Evolutionary conservation across 495 filamentous ascomycete species (phyloP).

Genomic region (Pseudevernia furfuracea): DNA sequence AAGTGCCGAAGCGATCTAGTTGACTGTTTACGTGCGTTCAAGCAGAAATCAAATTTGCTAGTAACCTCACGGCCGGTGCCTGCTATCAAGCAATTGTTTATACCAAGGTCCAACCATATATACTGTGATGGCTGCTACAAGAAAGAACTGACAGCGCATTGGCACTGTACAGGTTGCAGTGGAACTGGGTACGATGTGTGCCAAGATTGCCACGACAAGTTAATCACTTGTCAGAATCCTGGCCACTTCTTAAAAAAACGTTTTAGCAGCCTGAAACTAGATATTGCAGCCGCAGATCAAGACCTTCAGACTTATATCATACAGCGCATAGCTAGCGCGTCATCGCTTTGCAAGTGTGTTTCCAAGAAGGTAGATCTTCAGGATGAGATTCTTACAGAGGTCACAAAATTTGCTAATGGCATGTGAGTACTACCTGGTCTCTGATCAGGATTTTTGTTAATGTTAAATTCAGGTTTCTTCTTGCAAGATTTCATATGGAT

Average conservation of each 20-base stretch:
- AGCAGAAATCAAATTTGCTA: conserved; percentile 15
- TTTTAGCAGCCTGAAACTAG: conserved; percentile 12
- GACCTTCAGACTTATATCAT: conserved; percentile 32
- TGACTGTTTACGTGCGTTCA: conserved; percentile 5
- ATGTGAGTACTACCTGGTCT: conserved; percentile 23
- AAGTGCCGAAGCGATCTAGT: conserved; percentile 14
- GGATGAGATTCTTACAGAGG: conserved; percentile 19
- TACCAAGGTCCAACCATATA: neutral
- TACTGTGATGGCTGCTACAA: conserved; percentile 20
- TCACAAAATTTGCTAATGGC: conserved; percentile 25
- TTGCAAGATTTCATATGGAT: conserved; percentile 45
- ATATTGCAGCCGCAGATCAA: conserved; percentile 22
- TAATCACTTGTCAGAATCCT: conserved; percentile 4
- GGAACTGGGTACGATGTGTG: conserved; percentile 15
- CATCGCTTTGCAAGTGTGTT: conserved; percentile 19
- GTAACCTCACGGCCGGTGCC: conserved; percentile 23
- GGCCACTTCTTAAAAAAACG: conserved; percentile 16
- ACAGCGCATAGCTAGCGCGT: conserved; percentile 17
- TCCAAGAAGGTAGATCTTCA: conserved; percentile 17
- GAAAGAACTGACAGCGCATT: conserved; percentile 8
- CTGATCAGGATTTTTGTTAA: neutral
- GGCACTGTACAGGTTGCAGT: conserved; percentile 21
- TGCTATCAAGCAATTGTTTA: conserved; percentile 16
- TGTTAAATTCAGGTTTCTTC: conserved; percentile 41
- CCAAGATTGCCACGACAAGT: conserved; percentile 15